Evolutionary conservation across 2,329 filamentous ascomycete species (phyloP), one percentile per base, ranked within the genome.

Genomic region (Trichoderma sp.): DNA sequence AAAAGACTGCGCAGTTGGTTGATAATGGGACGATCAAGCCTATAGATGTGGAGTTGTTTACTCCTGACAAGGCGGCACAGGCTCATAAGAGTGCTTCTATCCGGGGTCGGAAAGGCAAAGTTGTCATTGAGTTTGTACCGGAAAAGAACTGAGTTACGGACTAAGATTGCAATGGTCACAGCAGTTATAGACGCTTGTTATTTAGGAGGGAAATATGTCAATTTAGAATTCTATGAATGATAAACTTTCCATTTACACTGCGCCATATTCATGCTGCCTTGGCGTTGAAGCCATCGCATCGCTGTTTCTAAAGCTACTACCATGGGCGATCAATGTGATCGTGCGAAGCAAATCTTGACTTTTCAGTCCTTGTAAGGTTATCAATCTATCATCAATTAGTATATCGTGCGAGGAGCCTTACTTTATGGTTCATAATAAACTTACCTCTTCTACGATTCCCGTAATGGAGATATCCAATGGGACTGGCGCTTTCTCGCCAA

Each of bases 41-140:
- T 0, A 29, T 77, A 8, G 67, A 73, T 0, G 71, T 78, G 1
- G 72, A 72, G 6, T 53, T 67, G 35, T 79, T 77, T 62, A 53
- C 68, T 0, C 65, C 72, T 16, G 71, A 74, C 2, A n/a, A 72
- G 11, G 77, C 73, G 0, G 62, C 74, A 4, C 72, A 74, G 49
- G 77, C 77, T 1, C 78, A 77, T 76, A 53, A 68, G 24, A 72
- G 72, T 70, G 74, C 75, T 0, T 53, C 62, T 2, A 65, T 70
- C 37, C 70, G 77, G 35, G 69, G 72, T 2, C 71, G 74, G 11
- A 65, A 62, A 6, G 74, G 73, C 6, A 79, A 79, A 59, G 74
- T 71, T 0, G 74, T 78, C 0, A 74, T 79, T 27, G 70, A 73
- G 5, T 78, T 78, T 72, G 31, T 70, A 29, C 40, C 60, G 4